phyloP scores from a whole-genome alignment of 2,329 filamentous ascomycete species.

The Monilinia polystroma region DNA sequence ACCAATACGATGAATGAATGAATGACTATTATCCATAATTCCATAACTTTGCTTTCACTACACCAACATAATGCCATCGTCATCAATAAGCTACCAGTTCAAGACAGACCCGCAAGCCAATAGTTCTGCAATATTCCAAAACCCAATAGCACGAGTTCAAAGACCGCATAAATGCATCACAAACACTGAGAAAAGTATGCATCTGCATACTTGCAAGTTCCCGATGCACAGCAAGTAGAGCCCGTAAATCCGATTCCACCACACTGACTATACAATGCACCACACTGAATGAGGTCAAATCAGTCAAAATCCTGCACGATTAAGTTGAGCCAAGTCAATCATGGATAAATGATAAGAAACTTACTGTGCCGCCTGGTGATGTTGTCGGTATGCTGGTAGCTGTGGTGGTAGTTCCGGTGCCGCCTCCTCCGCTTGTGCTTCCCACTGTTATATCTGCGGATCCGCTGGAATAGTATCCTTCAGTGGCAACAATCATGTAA shows the following conservation, averaged over 20 bases:
- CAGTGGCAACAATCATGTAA: slow-evolving; percentile 50
- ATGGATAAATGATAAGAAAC: not conserved
- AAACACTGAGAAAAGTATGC: slow-evolving; percentile 23
- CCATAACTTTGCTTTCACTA: too few species aligned
- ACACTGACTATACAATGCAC: slow-evolving; percentile 22
- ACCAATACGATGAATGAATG: too few species aligned
- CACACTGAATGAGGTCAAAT: not conserved
- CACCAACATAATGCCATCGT: too few species aligned
- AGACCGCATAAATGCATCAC: not conserved
- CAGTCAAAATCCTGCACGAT: not conserved
- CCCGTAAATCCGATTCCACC: slow-evolving; percentile 17
- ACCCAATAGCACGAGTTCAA: too few species aligned
- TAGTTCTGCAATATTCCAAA: too few species aligned
- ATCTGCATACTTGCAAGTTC: slow-evolving; percentile 16
- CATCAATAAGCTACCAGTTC: too few species aligned
- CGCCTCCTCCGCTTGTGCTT: not conserved
- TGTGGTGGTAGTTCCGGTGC: not conserved
- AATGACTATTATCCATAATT: too few species aligned
- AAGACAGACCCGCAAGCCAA: too few species aligned
- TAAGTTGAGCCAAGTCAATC: not conserved
- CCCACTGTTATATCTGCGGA: slow-evolving; percentile 26
- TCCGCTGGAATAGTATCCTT: slow-evolving; percentile 27
- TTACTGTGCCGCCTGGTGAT: slow-evolving; percentile 6
- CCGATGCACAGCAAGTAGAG: slow-evolving; percentile 15
- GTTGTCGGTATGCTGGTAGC: not conserved